phyloP scores from a whole-genome alignment of 1,284 basidiomycete genomes.

The Gymnopus androsaceus region DNA sequence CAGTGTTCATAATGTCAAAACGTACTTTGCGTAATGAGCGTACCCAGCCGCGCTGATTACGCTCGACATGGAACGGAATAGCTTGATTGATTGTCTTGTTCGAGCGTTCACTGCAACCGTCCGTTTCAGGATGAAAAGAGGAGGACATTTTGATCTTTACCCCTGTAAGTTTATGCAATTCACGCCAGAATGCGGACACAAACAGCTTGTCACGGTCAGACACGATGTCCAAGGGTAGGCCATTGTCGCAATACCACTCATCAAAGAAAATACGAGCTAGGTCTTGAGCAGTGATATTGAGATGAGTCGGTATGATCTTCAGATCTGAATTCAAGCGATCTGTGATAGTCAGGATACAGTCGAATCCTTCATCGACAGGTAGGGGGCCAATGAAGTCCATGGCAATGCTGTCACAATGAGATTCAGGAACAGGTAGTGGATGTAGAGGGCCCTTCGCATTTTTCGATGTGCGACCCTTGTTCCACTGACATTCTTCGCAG shows the following conservation, averaged over 20 bases:
- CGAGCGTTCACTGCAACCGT: slow-evolving; percentile 21
- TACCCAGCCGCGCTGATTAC: slow-evolving; percentile 42
- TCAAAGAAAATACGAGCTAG: slow-evolving; percentile 27
- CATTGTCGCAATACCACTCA: slow-evolving; percentile 28
- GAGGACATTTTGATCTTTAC: slow-evolving; percentile 19
- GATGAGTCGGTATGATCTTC: slow-evolving; percentile 28
- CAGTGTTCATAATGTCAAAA: slow-evolving; percentile 19
- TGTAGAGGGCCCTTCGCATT: slow-evolving; percentile 22
- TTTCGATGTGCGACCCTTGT: slow-evolving; percentile 11
- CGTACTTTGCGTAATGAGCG: slow-evolving; percentile 27
- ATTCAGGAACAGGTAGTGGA: slow-evolving; percentile 22
- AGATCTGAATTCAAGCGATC: slow-evolving; percentile 34
- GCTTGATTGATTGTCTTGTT: slow-evolving; percentile 32
- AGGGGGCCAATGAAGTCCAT: slow-evolving; percentile 29
- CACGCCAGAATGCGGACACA: slow-evolving; percentile 15
- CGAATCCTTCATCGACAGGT: slow-evolving; percentile 16
- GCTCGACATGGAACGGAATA: slow-evolving; percentile 31
- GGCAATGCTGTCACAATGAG: slow-evolving; percentile 14
- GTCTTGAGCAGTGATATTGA: slow-evolving; percentile 26
- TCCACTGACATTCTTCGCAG: slow-evolving; percentile 30
- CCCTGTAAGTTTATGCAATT: slow-evolving; percentile 9
- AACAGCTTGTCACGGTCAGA: slow-evolving; percentile 18
- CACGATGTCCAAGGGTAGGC: slow-evolving; percentile 7
- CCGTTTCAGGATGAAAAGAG: slow-evolving; percentile 11
- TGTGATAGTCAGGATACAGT: slow-evolving; percentile 35